Base-by-base conservation (phyloP, 495 filamentous ascomycete species). In the Haplographium delicatum region DNA sequence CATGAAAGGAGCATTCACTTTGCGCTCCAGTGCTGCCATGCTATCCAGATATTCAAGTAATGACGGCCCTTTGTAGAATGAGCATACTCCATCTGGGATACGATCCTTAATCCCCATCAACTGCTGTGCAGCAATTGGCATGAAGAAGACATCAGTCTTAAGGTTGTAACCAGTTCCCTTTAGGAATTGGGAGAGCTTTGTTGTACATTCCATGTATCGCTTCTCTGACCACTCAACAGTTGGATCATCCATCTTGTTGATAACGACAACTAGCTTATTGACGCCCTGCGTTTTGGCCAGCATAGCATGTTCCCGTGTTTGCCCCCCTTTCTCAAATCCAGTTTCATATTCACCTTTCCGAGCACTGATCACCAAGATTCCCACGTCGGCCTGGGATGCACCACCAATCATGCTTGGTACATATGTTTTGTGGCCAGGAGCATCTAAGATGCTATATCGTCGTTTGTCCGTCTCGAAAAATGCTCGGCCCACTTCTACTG, bases 301-400 rank as follows among this genome's bases (percentile, higher is more conserved):
- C 64, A 99, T 84, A 38, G 93, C 93, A 67, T 98, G 93, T 72
- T 99, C 93, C 62, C 93, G 78, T 35, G 94, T 99, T 66, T 99
- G 93, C 13, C 94, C 93, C 44, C 93, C 93, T 71, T 94, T 96
- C 65, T 97, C 93, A 66, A 99, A 99, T n/a, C 93, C 93, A 30
- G 93, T 97, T 71, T 99, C 93, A 64, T 99, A 99, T 70, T 99
- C 94, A 65, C 93, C 93, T 73, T 96, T 98, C 50, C 93, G 87
- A 1, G 93, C 89, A 51, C 86, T 91, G 65, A 99, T 97, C 61
- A 99, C 93, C 20, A 99, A 78, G 44, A 95, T 85, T 62, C 93
- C 93, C 22, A 99, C 82, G 68, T 97, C 93, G 9, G 94, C 94
- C 63, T 98, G 93, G 1, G 91, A 94, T 35, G 93, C 89, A 59